Base-by-base conservation (phyloP, 2,329 filamentous ascomycete genomes). In the Aureobasidium sp. region DNA sequence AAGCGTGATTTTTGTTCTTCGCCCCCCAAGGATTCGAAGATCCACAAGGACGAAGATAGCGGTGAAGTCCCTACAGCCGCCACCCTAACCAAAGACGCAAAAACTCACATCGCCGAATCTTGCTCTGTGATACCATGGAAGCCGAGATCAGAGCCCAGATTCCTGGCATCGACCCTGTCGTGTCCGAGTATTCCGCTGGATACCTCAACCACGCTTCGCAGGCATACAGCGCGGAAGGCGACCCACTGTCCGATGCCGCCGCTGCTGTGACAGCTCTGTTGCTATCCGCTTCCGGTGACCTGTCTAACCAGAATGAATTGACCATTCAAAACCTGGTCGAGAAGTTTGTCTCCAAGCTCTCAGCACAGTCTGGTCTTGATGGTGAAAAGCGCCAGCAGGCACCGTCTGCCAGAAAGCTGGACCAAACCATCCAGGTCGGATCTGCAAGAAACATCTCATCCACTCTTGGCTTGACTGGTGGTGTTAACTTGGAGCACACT, bases 401-500 rank as follows among this genome's bases (percentile, higher is more conserved):
- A 11, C 88, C 90, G 22, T 84, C 85, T 8, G 90, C 93, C 64
- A 91, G 82, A 76, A 89, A 91, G 70, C 85, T 99, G 22, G 94
- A 97, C 71, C 92, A 97, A 76, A 90, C 92, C 64, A 90, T 97
- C 75, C 90, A 97, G 76, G 93, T 99, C 70, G 90, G 91, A 74
- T 87, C 92, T 29, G 91, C 96, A 78, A 85, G 91, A 67, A 97
- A 96, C 76, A 93, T 99, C 78, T 99, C 94, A 36, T 96, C 94
- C 6, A 99, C 94, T 2, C 78, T 99, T 67, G 93, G 91, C 25
- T 86, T 99, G 56, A 85, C 92, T 8, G 89, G 88, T 59, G 87
- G 82, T 64, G 91, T 99, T 42, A 94, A 99, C 72, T 82, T 99
- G 29, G 94, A 99, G 76, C 91, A 92, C 72, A 96, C 95, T 72